Base-by-base conservation (phyloP, 192 early-diverging fungal genomes). In the Lobosporangium transversale region DNA sequence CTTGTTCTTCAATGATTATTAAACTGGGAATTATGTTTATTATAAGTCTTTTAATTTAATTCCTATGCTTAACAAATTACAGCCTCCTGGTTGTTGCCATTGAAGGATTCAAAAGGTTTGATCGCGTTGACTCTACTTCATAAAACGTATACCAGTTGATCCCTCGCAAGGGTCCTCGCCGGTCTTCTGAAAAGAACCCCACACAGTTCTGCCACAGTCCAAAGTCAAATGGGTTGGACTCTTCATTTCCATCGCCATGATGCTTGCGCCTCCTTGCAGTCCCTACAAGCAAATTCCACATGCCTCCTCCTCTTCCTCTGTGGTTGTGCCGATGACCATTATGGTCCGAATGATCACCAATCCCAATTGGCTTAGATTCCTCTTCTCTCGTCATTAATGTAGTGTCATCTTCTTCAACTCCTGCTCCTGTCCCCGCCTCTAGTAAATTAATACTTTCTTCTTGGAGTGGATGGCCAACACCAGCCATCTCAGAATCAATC, bases 181-280 rank as follows among this genome's bases (percentile, higher is more conserved):
- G 64, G 3, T 82, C 87, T 15, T 80, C 56, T 3, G 89, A 82
- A 86, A 94, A 96, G 80, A 98, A 98, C 18, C 93, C 92, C 3
- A 91, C 47, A 65, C 93, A 95, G 79, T 98, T 98, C 48, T 83
- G 83, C 58, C 86, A 80, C 5, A 86, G 53, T 7, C 96, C 96
- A 80, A 88, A 87, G 70, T 93, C 91, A 74, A 96, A 97, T 17
- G 92, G 89, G 80, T 95, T 91, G 35, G 59, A 80, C 9, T 53
- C 48, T 11, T 73, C 70, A 42, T 35, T 51, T 20, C 60, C 53
- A 15, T 65, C 58, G 30, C 47, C 79, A 51, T 47, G 78, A 21
- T 54, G 63, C 56, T 36, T 81, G 76, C 66, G 79, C 58, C 80
- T 66, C 29, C 76, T 40, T 10, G 68, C 79, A 9, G 73, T 79